A percentile compares a stretch with the other conserved stretches of the same genome.
These are phyloP conservation scores for Talaromyces sp. DNA, from an alignment of 2,329 filamentous ascomycete species.

Conservation along the genomic window DNA sequence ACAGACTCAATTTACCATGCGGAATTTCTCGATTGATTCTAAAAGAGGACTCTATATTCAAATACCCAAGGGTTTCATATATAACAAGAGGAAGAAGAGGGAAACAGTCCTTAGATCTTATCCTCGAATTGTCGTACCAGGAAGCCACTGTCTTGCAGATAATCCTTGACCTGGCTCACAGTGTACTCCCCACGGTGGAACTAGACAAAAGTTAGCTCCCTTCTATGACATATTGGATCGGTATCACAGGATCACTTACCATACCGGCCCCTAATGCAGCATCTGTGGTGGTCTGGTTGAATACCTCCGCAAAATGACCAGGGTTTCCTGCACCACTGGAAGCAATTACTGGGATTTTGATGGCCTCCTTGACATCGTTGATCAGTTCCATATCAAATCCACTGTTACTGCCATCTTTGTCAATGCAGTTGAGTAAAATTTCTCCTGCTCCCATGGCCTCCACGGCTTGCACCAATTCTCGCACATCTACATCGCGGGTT, in stretches of 20 bases:
- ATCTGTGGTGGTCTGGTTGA: slow-evolving; percentile 81
- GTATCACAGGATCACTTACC: no score
- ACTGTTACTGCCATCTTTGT: slow-evolving; percentile 90
- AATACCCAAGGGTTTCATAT: not conserved
- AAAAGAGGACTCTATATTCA: not conserved
- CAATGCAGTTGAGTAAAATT: slow-evolving; percentile 95
- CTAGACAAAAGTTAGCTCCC: slow-evolving; percentile 36
- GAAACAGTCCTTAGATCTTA: slow-evolving; percentile 16
- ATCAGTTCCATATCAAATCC: slow-evolving; percentile 96
- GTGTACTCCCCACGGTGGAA: slow-evolving; percentile 97
- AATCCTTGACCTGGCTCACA: slow-evolving; percentile 89
- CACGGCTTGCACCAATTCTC: slow-evolving; percentile 83
- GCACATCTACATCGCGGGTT: slow-evolving; percentile 89
- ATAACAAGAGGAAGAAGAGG: not conserved
- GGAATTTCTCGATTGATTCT: not conserved
- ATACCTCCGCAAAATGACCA: slow-evolving; percentile 87
- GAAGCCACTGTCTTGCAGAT: slow-evolving; percentile 70
- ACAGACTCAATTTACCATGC: not conserved
- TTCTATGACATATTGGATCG: no score
- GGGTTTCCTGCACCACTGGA: slow-evolving; percentile 90
- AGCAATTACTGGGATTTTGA: slow-evolving; percentile 92
- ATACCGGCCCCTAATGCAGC: slow-evolving; percentile 94
- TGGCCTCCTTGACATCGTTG: slow-evolving; percentile 78
- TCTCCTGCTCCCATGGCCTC: slow-evolving; percentile 96
- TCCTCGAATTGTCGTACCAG: slow-evolving; percentile 77